Conservation (phyloP, 176 grass and related monocot genomes). For the Leersia perrieri region DNA sequence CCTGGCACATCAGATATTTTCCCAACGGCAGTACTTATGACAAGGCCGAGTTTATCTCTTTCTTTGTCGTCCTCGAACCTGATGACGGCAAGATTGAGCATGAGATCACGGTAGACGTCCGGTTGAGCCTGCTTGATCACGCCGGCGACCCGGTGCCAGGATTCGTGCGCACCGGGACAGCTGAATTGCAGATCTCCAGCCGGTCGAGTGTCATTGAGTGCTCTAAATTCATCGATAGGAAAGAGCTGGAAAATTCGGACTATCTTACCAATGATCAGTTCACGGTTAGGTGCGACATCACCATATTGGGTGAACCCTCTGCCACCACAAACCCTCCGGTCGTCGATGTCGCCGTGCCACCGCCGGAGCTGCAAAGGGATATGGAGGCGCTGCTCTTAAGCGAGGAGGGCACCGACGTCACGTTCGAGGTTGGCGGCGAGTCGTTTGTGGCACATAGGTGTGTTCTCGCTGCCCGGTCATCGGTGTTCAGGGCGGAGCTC, state of each 20-base stretch:
- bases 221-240: too few species aligned
- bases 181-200: too few species aligned
- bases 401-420: not conserved
- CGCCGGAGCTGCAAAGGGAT: not conserved
- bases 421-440: not conserved
- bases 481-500: too few species aligned
- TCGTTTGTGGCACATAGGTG: too few species aligned
- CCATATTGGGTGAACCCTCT: not conserved
- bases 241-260: too few species aligned
- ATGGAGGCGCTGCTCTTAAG: not conserved
- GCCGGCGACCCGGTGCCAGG: not conserved
- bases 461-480: too few species aligned
- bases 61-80: not conserved
- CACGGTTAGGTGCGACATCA: not conserved
- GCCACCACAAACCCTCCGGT: too few species aligned
- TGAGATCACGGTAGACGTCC: not conserved
- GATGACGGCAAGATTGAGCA: too few species aligned
- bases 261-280: not conserved
- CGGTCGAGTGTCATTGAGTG: too few species aligned
- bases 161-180: rapidly evolving
- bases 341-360: too few species aligned
- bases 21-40: not conserved
- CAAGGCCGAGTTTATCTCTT: not conserved
- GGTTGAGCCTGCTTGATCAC: conserved; percentile 2
- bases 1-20: not conserved